Evolutionary conservation across 2,329 filamentous ascomycete species (phyloP).

Genomic region (Neofusicoccum laricinum): DNA sequence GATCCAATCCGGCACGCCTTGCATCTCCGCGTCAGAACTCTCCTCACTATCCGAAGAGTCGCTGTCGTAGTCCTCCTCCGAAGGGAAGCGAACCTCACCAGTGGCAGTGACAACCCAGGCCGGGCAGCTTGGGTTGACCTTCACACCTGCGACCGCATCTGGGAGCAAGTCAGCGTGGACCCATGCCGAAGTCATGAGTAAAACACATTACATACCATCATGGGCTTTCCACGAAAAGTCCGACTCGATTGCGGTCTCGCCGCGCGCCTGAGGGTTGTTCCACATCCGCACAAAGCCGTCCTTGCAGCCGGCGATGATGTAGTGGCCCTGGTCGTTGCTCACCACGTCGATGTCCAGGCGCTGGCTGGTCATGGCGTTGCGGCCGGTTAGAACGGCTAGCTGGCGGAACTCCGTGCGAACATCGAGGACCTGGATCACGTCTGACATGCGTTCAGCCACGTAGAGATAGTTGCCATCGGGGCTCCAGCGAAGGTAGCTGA

Average conservation of each 20-base stretch:
- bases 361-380: constrained; percentile 51
- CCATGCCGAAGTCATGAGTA: neutral
- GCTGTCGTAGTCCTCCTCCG: too few species aligned
- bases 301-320: constrained; percentile 58
- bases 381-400: constrained; percentile 47
- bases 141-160: too few species aligned
- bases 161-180: too few species aligned
- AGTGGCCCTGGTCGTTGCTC: constrained; percentile 35
- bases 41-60: too few species aligned
- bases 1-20: too few species aligned
- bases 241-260: neutral
- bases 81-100: too few species aligned
- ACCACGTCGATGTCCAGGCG: constrained; percentile 55
- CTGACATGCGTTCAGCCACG: constrained; percentile 55
- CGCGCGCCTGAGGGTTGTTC: constrained; percentile 27
- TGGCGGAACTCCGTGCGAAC: constrained; percentile 53
- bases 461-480: constrained; percentile 58
- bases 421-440: constrained; percentile 58
- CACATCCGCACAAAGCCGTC: constrained; percentile 53
- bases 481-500: constrained; percentile 58
- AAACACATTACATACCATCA: neutral
- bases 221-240: constrained; percentile 1
- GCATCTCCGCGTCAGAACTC: too few species aligned
- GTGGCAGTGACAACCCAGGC: too few species aligned
- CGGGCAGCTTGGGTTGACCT: too few species aligned